Conservation (phyloP, 2,329 filamentous ascomycete genomes). For the Kalmusia sp. region DNA sequence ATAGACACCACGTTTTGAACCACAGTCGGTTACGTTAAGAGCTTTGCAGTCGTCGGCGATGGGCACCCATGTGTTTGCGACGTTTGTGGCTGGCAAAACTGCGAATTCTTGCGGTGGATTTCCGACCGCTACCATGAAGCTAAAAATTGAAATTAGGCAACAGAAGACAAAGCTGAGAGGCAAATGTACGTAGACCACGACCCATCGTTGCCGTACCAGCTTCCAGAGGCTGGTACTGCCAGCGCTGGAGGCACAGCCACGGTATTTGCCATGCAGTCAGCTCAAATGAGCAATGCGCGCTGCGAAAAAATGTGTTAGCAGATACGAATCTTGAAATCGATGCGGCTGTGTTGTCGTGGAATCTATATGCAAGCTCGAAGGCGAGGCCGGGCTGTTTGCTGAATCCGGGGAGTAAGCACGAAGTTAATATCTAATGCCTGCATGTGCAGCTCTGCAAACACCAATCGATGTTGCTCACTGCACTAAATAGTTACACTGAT, state of each 20-base stretch:
- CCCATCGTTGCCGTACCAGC: constrained; percentile 24
- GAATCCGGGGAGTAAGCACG: background rate
- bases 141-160: background rate
- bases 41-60: constrained; percentile 19
- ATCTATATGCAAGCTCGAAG: background rate
- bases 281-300: background rate
- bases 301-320: background rate
- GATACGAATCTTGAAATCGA: background rate
- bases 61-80: constrained; percentile 20
- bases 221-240: constrained; percentile 15
- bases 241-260: constrained; percentile 5
- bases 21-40: constrained; percentile 11
- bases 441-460: background rate
- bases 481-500: background rate
- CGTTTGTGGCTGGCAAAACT: constrained; percentile 29
- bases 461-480: background rate
- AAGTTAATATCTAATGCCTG: background rate
- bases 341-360: background rate
- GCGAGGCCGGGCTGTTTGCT: background rate
- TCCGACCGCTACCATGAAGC: constrained; percentile 32
- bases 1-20: constrained; percentile 16
- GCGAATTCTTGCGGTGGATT: constrained; percentile 34
- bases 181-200: constrained; percentile 27
- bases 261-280: background rate
- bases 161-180: background rate